Conservation (phyloP, 176 grass and related monocot genomes). For the Oryza glumipatula region DNA sequence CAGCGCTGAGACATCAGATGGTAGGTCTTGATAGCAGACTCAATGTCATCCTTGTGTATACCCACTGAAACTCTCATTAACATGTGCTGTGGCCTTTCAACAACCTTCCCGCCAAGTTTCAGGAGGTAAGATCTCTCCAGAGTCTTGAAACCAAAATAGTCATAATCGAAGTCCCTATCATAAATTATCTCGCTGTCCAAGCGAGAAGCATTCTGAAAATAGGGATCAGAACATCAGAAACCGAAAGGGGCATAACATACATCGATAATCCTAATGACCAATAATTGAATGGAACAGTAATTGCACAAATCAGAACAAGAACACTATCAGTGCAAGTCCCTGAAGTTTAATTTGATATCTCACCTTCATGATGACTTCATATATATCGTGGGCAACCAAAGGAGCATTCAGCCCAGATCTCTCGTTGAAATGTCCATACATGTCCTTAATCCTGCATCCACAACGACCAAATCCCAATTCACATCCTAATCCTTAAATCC, state of each 20-base stretch:
- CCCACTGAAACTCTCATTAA: slow-evolving; percentile 95
- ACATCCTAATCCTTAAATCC: neutral
- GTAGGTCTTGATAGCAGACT: slow-evolving; percentile 78
- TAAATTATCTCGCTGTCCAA: slow-evolving; percentile 98
- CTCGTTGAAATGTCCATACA: slow-evolving; percentile 71
- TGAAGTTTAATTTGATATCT: slow-evolving; percentile 6
- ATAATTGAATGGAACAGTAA: slow-evolving; percentile 10
- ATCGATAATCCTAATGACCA: neutral
- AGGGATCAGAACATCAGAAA: slow-evolving; percentile 6
- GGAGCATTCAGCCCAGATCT: slow-evolving; percentile 81
- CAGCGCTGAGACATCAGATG: slow-evolving; percentile 96
- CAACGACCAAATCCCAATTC: neutral
- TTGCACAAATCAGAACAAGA: too few species aligned
- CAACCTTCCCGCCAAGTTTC: slow-evolving; percentile 67
- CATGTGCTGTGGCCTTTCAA: slow-evolving; percentile 94
- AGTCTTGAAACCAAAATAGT: slow-evolving; percentile 98
- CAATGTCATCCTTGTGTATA: slow-evolving; percentile 94
- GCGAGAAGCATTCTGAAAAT: slow-evolving; percentile 75
- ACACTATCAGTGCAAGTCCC: neutral
- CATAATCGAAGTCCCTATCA: slow-evolving; percentile 96
- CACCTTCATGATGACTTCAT: slow-evolving; percentile 95
- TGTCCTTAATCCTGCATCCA: slow-evolving; percentile 81
- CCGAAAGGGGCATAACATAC: neutral
- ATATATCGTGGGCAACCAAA: slow-evolving; percentile 82
- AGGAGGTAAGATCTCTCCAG: slow-evolving; percentile 94